phyloP scores from a whole-genome alignment of 768 basidiomycete species.

The Fibroporia radiculosa region DNA sequence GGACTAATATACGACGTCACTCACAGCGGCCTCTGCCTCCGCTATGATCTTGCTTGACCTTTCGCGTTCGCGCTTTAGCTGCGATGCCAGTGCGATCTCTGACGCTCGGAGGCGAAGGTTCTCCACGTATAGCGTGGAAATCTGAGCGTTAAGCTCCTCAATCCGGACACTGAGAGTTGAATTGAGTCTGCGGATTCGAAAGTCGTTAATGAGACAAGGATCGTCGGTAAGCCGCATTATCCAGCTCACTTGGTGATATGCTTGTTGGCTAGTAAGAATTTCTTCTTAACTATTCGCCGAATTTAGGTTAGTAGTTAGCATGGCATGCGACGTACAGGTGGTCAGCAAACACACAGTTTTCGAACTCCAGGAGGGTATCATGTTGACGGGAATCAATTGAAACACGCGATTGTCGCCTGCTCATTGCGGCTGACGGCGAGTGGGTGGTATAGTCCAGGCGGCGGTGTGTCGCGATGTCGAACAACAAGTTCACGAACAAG shows the following conservation, averaged over 20 bases:
- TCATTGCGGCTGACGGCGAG: slow-evolving; percentile 24
- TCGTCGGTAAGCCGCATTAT: not conserved
- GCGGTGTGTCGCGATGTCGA: slow-evolving; percentile 3
- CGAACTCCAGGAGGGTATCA: slow-evolving; percentile 78
- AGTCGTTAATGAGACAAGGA: not conserved
- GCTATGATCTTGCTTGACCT: slow-evolving; percentile 64
- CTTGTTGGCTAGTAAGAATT: slow-evolving; percentile 84
- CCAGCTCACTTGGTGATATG: slow-evolving; percentile 76
- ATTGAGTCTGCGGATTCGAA: slow-evolving; percentile 50
- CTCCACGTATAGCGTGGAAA: slow-evolving; percentile 75
- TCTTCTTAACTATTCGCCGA: slow-evolving; percentile 76
- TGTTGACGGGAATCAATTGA: slow-evolving; percentile 63
- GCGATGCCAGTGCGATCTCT: slow-evolving; percentile 65
- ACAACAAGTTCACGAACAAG: not conserved
- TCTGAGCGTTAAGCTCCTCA: slow-evolving; percentile 78
- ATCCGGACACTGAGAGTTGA: slow-evolving; percentile 78
- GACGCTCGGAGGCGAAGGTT: slow-evolving; percentile 77
- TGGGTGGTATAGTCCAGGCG: not conserved
- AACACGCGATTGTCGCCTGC: slow-evolving; percentile 30
- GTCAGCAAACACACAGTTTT: slow-evolving; percentile 56
- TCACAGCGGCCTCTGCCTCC: slow-evolving; percentile 70
- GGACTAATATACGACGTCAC: slow-evolving; percentile 20
- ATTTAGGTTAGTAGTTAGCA: slow-evolving; percentile 12
- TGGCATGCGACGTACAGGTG: slow-evolving; percentile 3
- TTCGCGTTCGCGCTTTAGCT: slow-evolving; percentile 76